Percentiles rank a stretch among this genome's conserved stretches.
phyloP scores from a whole-genome alignment of 805 yeast genomes.

The Starmera dryadoides region DNA sequence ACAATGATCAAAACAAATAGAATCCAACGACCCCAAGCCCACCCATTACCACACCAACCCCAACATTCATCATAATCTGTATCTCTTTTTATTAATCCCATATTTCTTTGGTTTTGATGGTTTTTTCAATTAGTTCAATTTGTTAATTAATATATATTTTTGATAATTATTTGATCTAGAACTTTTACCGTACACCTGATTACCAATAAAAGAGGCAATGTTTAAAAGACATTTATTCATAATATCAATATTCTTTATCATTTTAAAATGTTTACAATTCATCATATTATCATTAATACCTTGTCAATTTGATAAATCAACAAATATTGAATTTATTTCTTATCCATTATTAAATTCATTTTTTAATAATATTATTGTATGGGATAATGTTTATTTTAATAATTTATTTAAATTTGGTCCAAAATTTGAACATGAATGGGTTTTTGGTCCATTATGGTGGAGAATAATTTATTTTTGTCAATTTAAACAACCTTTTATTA shows the following conservation, averaged over 20 bases:
- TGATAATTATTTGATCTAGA: too few species aligned
- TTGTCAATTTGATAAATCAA: background rate
- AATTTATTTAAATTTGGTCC: slow-evolving; percentile 41
- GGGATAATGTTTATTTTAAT: slow-evolving; percentile 83
- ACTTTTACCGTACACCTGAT: too few species aligned
- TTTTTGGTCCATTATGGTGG: slow-evolving; percentile 79
- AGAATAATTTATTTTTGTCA: slow-evolving; percentile 26
- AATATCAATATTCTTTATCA: background rate
- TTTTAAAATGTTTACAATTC: background rate
- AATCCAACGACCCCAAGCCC: slow-evolving; percentile 27
- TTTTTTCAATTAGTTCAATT: too few species aligned
- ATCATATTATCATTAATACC: too few species aligned
- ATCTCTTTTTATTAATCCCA: background rate
- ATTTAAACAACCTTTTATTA: slow-evolving; percentile 26
- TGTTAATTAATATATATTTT: too few species aligned
- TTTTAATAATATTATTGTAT: slow-evolving; percentile 50
- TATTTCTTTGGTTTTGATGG: background rate
- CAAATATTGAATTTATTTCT: background rate
- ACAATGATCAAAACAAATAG: slow-evolving; percentile 51
- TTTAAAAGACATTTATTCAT: too few species aligned
- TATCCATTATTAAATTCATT: slow-evolving; percentile 12
- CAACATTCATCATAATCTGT: slow-evolving; percentile 4
- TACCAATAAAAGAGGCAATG: too few species aligned
- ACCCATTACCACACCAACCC: slow-evolving; percentile 6
- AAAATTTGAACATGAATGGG: slow-evolving; percentile 84